Evolutionary conservation across 495 filamentous ascomycete species (phyloP).

Genomic region (Xylaria venustula): DNA sequence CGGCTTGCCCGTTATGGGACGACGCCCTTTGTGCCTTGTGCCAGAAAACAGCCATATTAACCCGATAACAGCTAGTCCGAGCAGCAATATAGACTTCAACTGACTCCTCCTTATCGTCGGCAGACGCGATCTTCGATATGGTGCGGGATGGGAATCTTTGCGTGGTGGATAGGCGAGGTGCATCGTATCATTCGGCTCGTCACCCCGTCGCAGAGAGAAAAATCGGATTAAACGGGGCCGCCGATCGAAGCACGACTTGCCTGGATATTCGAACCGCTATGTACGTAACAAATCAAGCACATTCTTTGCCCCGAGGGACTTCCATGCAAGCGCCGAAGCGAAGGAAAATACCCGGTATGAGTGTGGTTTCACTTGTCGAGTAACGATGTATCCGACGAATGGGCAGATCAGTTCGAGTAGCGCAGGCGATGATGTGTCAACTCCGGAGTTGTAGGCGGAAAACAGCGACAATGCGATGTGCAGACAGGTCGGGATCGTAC

Average conservation of each 20-base stretch:
- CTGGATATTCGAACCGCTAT: neutral
- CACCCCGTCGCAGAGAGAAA: neutral
- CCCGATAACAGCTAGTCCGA: slow-evolving; percentile 54
- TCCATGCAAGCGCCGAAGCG: neutral
- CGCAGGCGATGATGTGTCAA: slow-evolving; percentile 1
- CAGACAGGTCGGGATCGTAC: neutral
- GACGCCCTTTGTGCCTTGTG: slow-evolving; percentile 30
- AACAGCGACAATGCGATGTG: neutral
- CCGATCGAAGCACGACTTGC: neutral
- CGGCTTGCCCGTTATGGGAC: slow-evolving; percentile 63
- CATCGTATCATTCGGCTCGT: slow-evolving; percentile 53
- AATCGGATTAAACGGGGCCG: neutral
- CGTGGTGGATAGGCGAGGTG: slow-evolving; percentile 89
- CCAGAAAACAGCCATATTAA: slow-evolving; percentile 64
- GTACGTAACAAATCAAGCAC: neutral
- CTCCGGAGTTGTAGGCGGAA: neutral
- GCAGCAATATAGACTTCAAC: slow-evolving; percentile 59
- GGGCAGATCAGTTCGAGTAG: neutral
- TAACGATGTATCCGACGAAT: neutral
- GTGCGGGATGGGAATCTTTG: slow-evolving; percentile 70
- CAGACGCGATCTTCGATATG: slow-evolving; percentile 59
- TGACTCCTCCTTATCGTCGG: slow-evolving; percentile 64
- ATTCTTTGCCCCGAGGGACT: neutral
- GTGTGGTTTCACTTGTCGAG: neutral
- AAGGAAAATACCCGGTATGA: neutral